phyloP scores from a whole-genome alignment of 2,329 filamentous ascomycete species.

The Parastagonospora nodorum region DNA sequence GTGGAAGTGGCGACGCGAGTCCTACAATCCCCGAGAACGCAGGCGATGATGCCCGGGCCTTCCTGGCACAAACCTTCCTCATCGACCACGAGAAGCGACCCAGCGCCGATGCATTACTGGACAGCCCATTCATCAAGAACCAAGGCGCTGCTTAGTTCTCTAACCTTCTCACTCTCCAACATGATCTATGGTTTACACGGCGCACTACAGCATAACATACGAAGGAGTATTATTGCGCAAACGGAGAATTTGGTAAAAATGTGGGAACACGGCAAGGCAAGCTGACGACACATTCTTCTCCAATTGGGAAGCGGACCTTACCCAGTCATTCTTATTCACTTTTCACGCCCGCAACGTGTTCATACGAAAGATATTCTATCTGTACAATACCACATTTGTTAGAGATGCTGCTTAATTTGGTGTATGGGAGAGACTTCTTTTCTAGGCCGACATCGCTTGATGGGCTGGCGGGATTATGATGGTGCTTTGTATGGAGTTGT shows the following conservation, averaged over 20 bases:
- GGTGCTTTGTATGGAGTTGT: slow-evolving; percentile 2
- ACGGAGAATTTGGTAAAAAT: neutral
- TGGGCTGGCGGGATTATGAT: neutral
- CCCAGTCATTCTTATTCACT: neutral
- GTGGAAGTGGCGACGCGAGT: slow-evolving; percentile 79
- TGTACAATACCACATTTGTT: slow-evolving; percentile 15
- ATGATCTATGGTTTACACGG: slow-evolving; percentile 2
- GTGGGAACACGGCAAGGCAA: neutral
- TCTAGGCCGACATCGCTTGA: neutral
- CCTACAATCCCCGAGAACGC: slow-evolving; percentile 88
- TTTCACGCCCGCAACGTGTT: slow-evolving; percentile 19
- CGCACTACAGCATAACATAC: slow-evolving; percentile 10
- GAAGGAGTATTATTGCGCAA: slow-evolving; percentile 1
- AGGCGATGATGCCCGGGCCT: slow-evolving; percentile 80
- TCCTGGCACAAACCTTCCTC: slow-evolving; percentile 90
- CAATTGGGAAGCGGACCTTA: too few relatives aligned
- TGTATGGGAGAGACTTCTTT: neutral
- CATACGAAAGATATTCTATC: slow-evolving; percentile 10
- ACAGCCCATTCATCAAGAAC: slow-evolving; percentile 79
- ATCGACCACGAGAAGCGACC: slow-evolving; percentile 92
- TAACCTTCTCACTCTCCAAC: slow-evolving; percentile 1
- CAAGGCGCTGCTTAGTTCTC: slow-evolving; percentile 50
- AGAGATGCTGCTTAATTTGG: neutral
- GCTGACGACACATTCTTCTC: too few relatives aligned
- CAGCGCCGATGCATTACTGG: slow-evolving; percentile 86